Evolutionary conservation across 164 flowering plant genomes (phyloP).

Genomic region (Sedum album): DNA sequence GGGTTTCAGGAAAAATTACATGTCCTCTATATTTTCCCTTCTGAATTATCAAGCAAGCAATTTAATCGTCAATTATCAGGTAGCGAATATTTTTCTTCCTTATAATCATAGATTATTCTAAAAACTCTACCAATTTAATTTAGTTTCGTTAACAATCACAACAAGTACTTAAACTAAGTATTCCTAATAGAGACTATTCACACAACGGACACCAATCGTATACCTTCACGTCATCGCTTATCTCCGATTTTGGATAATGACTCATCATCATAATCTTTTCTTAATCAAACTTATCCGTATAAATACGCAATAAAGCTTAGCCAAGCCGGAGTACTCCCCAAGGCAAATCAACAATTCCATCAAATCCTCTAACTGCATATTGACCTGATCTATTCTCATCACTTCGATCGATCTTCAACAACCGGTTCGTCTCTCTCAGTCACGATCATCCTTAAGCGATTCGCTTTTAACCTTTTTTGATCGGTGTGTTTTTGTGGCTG

Average conservation of each 20-base stretch:
- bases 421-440: background rate
- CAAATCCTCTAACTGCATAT: background rate
- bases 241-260: background rate
- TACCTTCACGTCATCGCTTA: background rate
- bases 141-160: background rate
- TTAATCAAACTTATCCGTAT: background rate
- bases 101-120: too few species aligned
- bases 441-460: background rate
- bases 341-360: background rate
- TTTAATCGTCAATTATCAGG: too few species aligned
- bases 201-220: background rate
- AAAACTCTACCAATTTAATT: too few species aligned
- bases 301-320: background rate
- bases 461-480: background rate
- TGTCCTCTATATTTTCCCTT: too few species aligned
- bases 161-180: background rate
- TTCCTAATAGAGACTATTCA: too few species aligned
- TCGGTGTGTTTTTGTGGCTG: background rate
- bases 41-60: too few species aligned
- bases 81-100: too few species aligned
- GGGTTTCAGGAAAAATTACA: too few species aligned
- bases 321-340: background rate
- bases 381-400: too few species aligned
- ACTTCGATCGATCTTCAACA: background rate
- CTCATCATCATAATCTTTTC: background rate